Percentiles rank a stretch among this genome's conserved stretches.
phyloP scores from a whole-genome alignment of 2,329 filamentous ascomycete species.

The Nemania abortiva region DNA sequence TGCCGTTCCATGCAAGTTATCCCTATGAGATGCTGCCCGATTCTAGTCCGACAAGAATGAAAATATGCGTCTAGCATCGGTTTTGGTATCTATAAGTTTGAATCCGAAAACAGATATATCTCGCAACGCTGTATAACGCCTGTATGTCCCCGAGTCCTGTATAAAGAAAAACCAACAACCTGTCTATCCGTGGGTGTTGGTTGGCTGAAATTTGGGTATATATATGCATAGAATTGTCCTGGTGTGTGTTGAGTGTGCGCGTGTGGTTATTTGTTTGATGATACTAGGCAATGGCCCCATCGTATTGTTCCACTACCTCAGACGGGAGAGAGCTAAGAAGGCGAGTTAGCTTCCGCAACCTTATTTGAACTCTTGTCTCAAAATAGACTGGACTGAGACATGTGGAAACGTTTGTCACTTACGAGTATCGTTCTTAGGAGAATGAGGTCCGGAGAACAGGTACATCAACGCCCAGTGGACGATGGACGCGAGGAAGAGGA shows the following conservation, averaged over 20 bases:
- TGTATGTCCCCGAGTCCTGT: neutral
- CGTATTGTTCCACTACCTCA: constrained; percentile 26
- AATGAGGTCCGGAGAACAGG: constrained; percentile 35
- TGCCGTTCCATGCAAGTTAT: constrained; percentile 23
- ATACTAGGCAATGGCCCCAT: neutral
- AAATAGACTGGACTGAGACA: neutral
- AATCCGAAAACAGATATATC: neutral
- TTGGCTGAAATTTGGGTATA: constrained; percentile 22
- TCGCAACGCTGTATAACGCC: constrained; percentile 33
- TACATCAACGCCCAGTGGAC: constrained; percentile 40
- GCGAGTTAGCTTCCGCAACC: constrained; percentile 5
- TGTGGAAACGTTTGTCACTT: constrained; percentile 11
- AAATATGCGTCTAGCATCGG: constrained; percentile 32
- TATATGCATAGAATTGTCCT: constrained; percentile 8
- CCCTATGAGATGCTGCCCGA: constrained; percentile 31
- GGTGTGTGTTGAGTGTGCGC: constrained; percentile 1
- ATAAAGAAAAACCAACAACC: constrained; percentile 23
- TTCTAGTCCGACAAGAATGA: constrained; percentile 25
- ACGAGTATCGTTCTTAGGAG: constrained; percentile 34
- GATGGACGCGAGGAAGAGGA: constrained; percentile 36
- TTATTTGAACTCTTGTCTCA: neutral
- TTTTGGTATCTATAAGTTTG: constrained; percentile 32
- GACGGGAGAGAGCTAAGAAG: constrained; percentile 29
- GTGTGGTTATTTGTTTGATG: neutral
- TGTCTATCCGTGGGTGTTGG: constrained; percentile 12